Conservation (phyloP, 768 basidiomycete genomes). For the Lactarius psammicola region DNA sequence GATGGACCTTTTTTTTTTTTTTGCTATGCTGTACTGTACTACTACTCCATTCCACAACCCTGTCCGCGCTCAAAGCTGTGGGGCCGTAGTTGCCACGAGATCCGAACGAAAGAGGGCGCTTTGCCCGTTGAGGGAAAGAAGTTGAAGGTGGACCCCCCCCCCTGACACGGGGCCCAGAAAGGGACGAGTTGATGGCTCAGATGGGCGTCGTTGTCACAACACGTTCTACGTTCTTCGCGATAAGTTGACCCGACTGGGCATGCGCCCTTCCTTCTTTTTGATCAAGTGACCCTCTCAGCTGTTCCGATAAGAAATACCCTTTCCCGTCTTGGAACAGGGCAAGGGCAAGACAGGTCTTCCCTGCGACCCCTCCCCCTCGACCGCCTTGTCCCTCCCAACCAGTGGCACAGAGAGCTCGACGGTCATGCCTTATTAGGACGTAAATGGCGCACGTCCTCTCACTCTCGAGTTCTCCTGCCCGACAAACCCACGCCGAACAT, state of each 20-base stretch:
- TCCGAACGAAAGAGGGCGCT: slow-evolving; percentile 1
- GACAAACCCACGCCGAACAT: neutral
- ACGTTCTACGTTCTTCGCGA: slow-evolving; percentile 18
- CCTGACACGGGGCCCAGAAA: slow-evolving; percentile 7
- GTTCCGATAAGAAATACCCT: neutral
- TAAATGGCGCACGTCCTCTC: neutral
- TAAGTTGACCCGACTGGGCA: neutral
- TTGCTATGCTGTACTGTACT: too few relatives aligned
- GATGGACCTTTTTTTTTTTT: too few relatives aligned
- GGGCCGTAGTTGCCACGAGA: slow-evolving; percentile 13
- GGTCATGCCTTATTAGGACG: neutral
- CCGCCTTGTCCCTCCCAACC: neutral
- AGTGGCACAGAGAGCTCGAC: slow-evolving; percentile 1
- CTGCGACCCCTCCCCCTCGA: neutral
- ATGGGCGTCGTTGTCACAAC: slow-evolving; percentile 12
- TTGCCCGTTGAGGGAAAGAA: slow-evolving; percentile 8
- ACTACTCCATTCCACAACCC: too few relatives aligned
- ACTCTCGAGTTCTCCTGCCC: neutral
- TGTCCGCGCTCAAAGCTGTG: neutral
- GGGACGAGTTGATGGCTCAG: slow-evolving; percentile 5
- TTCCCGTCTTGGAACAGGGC: neutral
- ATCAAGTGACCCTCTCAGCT: slow-evolving; percentile 15
- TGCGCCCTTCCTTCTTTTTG: neutral
- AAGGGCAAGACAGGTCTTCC: neutral
- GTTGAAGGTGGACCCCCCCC: slow-evolving; percentile 5